Conservation (phyloP, 2,329 filamentous ascomycete species). For the Diaporthe aspalathi region DNA sequence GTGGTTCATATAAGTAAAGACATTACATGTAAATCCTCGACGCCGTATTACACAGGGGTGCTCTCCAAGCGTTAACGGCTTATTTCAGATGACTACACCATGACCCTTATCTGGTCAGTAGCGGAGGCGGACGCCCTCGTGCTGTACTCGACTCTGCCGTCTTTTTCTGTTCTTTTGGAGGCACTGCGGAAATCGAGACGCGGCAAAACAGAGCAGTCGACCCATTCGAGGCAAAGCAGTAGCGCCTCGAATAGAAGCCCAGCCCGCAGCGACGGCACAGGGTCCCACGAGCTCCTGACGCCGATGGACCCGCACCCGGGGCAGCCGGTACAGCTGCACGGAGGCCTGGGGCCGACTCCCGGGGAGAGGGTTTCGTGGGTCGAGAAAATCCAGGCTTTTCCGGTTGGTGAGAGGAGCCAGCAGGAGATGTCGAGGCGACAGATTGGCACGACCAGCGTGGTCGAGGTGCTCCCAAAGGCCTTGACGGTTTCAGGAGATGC, state of each 20-base stretch:
- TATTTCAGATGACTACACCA: slow-evolving; percentile 16
- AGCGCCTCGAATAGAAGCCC: neutral
- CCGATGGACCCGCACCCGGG: slow-evolving; percentile 10
- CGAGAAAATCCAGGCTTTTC: slow-evolving; percentile 27
- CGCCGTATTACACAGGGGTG: neutral
- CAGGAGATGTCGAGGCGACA: slow-evolving; percentile 11
- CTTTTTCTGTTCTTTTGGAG: neutral
- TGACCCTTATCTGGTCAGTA: slow-evolving; percentile 19
- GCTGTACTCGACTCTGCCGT: slow-evolving; percentile 20
- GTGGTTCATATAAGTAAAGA: slow-evolving; percentile 19
- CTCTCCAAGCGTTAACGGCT: neutral
- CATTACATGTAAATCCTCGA: slow-evolving; percentile 17
- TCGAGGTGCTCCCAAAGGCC: slow-evolving; percentile 8
- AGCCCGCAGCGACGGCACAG: neutral
- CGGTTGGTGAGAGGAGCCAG: slow-evolving; percentile 3
- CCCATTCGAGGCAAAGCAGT: slow-evolving; percentile 1
- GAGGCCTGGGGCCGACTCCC: slow-evolving; percentile 11
- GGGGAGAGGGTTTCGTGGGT: slow-evolving; percentile 23
- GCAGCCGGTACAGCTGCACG: slow-evolving; percentile 4
- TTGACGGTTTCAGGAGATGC: neutral
- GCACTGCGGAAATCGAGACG: neutral
- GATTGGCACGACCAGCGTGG: slow-evolving; percentile 24
- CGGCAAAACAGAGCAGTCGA: neutral
- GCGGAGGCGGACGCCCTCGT: slow-evolving; percentile 24
- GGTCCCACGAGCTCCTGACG: neutral